These are phyloP conservation scores for Talaromyces sp. DNA, from an alignment of 2,329 filamentous ascomycete species.

Conservation along the genomic window DNA sequence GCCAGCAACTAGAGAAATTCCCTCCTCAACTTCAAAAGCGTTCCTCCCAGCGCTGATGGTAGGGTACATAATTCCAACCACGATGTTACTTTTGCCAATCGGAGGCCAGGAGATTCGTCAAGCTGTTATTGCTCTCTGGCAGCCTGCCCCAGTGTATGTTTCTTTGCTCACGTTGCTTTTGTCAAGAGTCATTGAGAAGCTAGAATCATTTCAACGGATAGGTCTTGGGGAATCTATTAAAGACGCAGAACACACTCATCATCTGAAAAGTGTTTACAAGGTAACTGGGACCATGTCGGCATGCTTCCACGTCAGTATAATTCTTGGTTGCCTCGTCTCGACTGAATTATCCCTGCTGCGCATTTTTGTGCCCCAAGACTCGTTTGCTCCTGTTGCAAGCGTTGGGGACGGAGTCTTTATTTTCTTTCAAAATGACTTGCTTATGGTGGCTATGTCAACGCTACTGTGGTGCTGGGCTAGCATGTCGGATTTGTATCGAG, in stretches of 20 bases:
- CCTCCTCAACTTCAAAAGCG: background rate
- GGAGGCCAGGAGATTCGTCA: background rate
- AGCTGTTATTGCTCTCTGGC: background rate
- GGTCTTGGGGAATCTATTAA: background rate
- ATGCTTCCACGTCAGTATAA: background rate
- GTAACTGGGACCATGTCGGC: background rate
- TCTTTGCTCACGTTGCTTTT: background rate
- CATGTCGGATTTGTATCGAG: constrained; percentile 17
- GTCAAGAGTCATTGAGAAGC: background rate
- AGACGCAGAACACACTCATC: background rate
- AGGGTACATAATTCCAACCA: background rate
- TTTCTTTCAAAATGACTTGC: constrained; percentile 21
- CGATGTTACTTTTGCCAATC: background rate
- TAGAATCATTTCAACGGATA: background rate
- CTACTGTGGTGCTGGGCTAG: constrained; percentile 16
- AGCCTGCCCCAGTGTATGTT: background rate
- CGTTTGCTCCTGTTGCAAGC: constrained; percentile 5
- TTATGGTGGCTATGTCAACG: constrained; percentile 14
- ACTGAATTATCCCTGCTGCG: constrained; percentile 10
- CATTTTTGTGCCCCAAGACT: constrained; percentile 13
- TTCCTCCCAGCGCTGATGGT: background rate
- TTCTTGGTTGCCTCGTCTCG: background rate
- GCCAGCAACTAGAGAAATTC: background rate
- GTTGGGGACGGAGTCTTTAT: constrained; percentile 16
- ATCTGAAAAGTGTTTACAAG: background rate